Conservation (phyloP, 2,329 filamentous ascomycete species). For the Pyrenophora tritici-repentis region DNA sequence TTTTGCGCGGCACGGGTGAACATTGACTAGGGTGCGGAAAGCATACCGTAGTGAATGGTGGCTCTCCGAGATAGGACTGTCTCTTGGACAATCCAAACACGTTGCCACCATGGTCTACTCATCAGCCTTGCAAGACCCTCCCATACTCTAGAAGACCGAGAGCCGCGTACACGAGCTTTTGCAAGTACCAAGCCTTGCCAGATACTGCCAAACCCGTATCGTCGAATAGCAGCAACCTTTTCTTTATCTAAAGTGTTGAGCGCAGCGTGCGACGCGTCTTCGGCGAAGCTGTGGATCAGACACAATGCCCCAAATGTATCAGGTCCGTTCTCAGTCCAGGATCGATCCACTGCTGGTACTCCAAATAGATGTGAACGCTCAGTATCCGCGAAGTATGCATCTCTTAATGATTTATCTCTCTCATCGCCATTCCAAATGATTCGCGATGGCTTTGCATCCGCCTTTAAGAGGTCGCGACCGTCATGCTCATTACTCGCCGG, state of each 20-base stretch:
- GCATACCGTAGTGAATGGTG: constrained; percentile 21
- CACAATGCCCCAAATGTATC: constrained; percentile 28
- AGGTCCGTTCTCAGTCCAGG: constrained; percentile 1
- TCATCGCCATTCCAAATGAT: constrained; percentile 4
- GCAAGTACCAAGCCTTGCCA: constrained; percentile 8
- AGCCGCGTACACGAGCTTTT: constrained; percentile 6
- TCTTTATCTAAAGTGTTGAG: constrained; percentile 12
- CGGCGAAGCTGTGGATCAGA: constrained; percentile 21
- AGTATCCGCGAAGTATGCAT: not conserved
- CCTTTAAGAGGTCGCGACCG: not conserved
- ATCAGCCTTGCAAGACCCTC: constrained; percentile 21
- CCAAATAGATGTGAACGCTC: not conserved
- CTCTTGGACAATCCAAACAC: constrained; percentile 32
- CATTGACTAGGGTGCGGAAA: constrained; percentile 30
- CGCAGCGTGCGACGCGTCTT: constrained; percentile 3
- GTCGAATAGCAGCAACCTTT: constrained; percentile 2
- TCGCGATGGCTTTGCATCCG: not conserved
- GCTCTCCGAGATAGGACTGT: constrained; percentile 27
- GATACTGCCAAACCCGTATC: not conserved
- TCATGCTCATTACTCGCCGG: not conserved
- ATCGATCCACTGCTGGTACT: not conserved
- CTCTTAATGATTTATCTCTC: not conserved
- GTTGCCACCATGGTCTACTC: constrained; percentile 21
- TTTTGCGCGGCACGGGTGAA: constrained; percentile 22
- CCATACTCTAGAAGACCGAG: constrained; percentile 17